Conservation (phyloP, 2,329 filamentous ascomycete species). For the Epichloe gansuensis region DNA sequence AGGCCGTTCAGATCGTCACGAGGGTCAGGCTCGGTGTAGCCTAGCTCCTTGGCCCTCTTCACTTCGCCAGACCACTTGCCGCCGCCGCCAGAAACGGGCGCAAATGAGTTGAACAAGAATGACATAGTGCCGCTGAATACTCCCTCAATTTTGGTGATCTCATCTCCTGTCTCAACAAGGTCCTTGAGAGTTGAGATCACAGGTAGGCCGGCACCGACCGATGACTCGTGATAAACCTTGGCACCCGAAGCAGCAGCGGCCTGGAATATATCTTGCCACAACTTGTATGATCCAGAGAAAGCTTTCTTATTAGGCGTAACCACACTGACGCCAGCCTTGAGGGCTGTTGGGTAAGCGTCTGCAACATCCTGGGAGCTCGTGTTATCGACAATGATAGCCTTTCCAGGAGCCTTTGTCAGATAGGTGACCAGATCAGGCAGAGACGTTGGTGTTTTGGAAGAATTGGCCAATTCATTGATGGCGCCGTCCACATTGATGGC, state of each 20-base stretch:
- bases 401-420: conserved; percentile 63
- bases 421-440: conserved; percentile 63
- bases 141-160: conserved; percentile 85
- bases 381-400: conserved; percentile 83
- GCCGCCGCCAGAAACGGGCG: conserved; percentile 59
- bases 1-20: conserved; percentile 78
- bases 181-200: conserved; percentile 90
- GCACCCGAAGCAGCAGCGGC: conserved; percentile 58
- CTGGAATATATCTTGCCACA: conserved; percentile 81
- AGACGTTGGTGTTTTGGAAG: conserved; percentile 50
- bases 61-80: conserved; percentile 88
- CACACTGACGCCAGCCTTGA: conserved; percentile 73
- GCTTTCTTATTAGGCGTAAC: conserved; percentile 98
- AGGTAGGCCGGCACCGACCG: conserved; percentile 83
- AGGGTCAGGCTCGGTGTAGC: conserved; percentile 84
- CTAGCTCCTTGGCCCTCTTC: conserved; percentile 78
- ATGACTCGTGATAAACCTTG: conserved; percentile 89
- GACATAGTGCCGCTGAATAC: conserved; percentile 97
- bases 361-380: conserved; percentile 84
- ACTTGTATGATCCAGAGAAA: conserved; percentile 66
- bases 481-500: conserved; percentile 48
- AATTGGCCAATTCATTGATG: conserved; percentile 50
- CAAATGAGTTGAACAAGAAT: conserved; percentile 96
- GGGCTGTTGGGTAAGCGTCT: conserved; percentile 66
- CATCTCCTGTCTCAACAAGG: conserved; percentile 84